Base-by-base conservation (phyloP, 352 stramenopile genomes). In the Globisporangium nagaii region DNA sequence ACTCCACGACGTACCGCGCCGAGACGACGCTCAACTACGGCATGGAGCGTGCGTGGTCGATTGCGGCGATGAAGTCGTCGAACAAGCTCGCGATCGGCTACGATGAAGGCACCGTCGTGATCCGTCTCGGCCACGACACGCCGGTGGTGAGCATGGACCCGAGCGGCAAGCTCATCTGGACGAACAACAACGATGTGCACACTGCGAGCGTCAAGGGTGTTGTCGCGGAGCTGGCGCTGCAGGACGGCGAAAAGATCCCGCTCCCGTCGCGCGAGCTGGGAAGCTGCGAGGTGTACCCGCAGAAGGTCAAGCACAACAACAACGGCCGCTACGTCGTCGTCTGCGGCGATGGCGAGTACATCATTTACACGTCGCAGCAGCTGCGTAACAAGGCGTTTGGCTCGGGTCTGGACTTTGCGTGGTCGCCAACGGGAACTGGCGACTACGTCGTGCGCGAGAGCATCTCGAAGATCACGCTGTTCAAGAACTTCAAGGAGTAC, bases 1-100 rank as follows among this genome's bases (percentile, higher is more conserved):
- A 96, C 70, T 72, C 79, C 20, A 93, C 84, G 3, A 99, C 95
- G 24, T 99, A 99, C 71, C 87, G 97, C 35, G 91, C 95, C 2
- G 97, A 99, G 75, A 98, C 96, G 11, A 99, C 97, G 40, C 80
- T 99, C 20, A 99, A 99, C 78, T 99, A 99, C 66, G 96, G 95
- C 36, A 98, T 99, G 92, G 97, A 99, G 66, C 93, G 97, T 60
- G 95, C 92, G 28, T 99, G 97, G 97, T 81, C 93, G 13, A 77
- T 99, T 48, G 85, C 90, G 11, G 91, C 88, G 22, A 68, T 88
- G 28, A 70, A 80, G 17, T 74, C 66, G 20, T 67, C 73, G 48
- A 98, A 98, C 64, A 97, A 96, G 62, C 71, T 98, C 46, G 94
- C 92, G 10, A 97, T 98, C 64, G 94, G 91, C 22, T 98, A 97